phyloP scores from a whole-genome alignment of 179 eudicot species.

The Camellia oleifera region DNA sequence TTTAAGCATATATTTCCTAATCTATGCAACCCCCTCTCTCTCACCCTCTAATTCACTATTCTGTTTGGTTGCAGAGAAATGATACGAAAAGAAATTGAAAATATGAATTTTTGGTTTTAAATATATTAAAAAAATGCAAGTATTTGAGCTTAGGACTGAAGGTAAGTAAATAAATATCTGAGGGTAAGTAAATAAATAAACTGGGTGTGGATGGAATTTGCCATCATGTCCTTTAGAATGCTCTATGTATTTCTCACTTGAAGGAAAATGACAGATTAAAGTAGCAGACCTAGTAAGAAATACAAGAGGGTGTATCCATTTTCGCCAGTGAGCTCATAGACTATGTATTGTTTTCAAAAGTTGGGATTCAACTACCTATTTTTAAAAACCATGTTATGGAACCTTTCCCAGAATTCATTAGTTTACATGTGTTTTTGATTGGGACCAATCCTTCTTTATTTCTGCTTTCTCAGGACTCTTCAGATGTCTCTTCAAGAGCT shows the following conservation, averaged over 20 bases:
- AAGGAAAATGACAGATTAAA: background rate
- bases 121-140: background rate
- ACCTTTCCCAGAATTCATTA: too few relatives aligned
- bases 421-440: too few relatives aligned
- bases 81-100: background rate
- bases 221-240: background rate
- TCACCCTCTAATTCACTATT: conserved; percentile 14
- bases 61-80: background rate
- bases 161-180: background rate
- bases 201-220: background rate
- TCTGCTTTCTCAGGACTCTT: too few relatives aligned
- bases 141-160: background rate
- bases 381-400: too few relatives aligned
- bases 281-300: background rate
- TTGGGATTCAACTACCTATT: too few relatives aligned
- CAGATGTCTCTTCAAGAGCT: too few relatives aligned
- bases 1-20: too few relatives aligned
- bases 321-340: background rate
- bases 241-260: background rate
- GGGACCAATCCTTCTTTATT: too few relatives aligned
- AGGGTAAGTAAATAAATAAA: background rate
- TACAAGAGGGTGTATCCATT: too few relatives aligned
- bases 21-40: background rate
- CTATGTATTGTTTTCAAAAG: too few relatives aligned
- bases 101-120: background rate